Evolutionary conservation across 768 basidiomycete species (phyloP).

Genomic region (Lactarius akahatsu): DNA sequence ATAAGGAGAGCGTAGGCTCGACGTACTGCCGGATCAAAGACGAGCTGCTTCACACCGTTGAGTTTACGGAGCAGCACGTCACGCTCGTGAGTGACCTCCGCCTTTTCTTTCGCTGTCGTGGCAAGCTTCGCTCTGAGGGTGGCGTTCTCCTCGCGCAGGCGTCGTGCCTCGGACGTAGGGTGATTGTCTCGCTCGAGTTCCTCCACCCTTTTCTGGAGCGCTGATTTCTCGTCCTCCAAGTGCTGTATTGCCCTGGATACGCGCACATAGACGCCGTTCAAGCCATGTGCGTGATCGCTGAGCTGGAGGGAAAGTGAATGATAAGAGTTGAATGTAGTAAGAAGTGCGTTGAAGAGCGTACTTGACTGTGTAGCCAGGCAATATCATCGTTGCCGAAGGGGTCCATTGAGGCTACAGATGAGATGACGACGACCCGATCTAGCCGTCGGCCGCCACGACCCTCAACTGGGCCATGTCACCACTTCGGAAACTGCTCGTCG

Average conservation of each 20-base stretch:
- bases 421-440: background rate
- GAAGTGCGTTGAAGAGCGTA: background rate
- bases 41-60: constrained; percentile 18
- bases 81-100: constrained; percentile 19
- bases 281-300: constrained; percentile 4
- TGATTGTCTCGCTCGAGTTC: constrained; percentile 40
- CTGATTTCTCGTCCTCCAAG: constrained; percentile 32
- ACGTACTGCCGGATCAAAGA: constrained; percentile 12
- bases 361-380: constrained; percentile 14
- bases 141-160: constrained; percentile 27
- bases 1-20: background rate
- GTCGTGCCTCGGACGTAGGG: constrained; percentile 23
- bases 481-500: constrained; percentile 52
- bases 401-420: constrained; percentile 10
- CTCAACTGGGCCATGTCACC: constrained; percentile 14
- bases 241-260: constrained; percentile 29
- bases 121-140: constrained; percentile 18
- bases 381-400: constrained; percentile 16
- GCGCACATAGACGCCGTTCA: constrained; percentile 36
- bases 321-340: background rate
- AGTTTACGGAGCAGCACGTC: constrained; percentile 21
- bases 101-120: constrained; percentile 10
- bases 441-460: background rate
- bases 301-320: constrained; percentile 1
- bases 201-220: constrained; percentile 35